Percentiles rank a stretch among this genome's conserved stretches.
Conservation (phyloP, 345 rosid species). For the Eutrema japonicum region DNA sequence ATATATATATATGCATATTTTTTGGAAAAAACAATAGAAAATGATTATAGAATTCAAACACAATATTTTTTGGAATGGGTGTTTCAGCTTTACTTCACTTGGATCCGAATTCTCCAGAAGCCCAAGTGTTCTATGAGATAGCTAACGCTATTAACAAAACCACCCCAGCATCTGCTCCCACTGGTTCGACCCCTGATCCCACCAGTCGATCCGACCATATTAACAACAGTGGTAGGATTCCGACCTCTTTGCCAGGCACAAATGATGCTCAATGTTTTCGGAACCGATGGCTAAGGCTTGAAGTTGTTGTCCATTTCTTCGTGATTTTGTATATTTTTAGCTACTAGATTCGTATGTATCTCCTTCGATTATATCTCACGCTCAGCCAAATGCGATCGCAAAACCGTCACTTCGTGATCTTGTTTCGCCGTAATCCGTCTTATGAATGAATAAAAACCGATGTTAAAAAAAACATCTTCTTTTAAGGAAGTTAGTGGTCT, state of each 20-base stretch:
- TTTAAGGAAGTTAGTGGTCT: too few species aligned
- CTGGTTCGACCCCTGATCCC: conserved; percentile 27
- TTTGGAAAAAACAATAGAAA: background rate
- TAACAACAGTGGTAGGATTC: background rate
- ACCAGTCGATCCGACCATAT: conserved; percentile 1
- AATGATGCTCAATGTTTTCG: background rate
- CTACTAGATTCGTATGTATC: too few species aligned
- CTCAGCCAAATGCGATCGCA: too few species aligned
- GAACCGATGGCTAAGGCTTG: conserved; percentile 32
- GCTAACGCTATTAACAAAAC: conserved; percentile 33
- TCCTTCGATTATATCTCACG: too few species aligned
- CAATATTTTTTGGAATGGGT: background rate
- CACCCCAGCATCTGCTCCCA: conserved; percentile 27
- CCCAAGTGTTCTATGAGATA: conserved; percentile 61
- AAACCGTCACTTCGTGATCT: too few species aligned
- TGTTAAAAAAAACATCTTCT: too few species aligned
- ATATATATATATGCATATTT: background rate
- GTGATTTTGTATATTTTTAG: background rate
- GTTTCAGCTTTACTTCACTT: conserved; percentile 56
- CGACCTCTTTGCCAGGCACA: background rate
- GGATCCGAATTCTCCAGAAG: conserved; percentile 68
- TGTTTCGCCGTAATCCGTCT: too few species aligned
- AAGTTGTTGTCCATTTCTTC: conserved; percentile 14
- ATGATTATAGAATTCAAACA: background rate
- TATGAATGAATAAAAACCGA: too few species aligned